phyloP scores from a whole-genome alignment of 495 filamentous ascomycete genomes.

The Bombardia bombarda region DNA sequence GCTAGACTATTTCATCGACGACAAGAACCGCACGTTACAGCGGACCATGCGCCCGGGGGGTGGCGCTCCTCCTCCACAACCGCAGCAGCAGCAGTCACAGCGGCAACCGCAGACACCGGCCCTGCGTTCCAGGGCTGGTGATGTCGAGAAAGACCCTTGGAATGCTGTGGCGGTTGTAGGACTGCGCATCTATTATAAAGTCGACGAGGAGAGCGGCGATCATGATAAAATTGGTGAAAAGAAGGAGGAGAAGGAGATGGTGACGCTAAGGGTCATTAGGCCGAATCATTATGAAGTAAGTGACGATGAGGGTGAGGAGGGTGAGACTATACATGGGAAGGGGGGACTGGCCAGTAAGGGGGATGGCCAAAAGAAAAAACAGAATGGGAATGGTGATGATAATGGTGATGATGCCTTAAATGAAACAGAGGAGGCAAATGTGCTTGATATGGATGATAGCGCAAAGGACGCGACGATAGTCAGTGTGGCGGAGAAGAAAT shows the following conservation, averaged over 20 bases:
- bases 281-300: slow-evolving; percentile 24
- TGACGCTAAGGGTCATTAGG: slow-evolving; percentile 31
- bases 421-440: slow-evolving; percentile 16
- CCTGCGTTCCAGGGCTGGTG: slow-evolving; percentile 17
- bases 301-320: slow-evolving; percentile 14
- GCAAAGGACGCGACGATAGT: slow-evolving; percentile 39
- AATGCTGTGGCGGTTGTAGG: slow-evolving; percentile 80
- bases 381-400: slow-evolving; percentile 1
- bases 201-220: slow-evolving; percentile 40
- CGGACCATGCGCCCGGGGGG: not conserved
- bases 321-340: no score
- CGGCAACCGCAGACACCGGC: not conserved
- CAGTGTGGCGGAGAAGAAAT: no score
- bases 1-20: slow-evolving; percentile 21
- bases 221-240: slow-evolving; percentile 41
- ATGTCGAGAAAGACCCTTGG: slow-evolving; percentile 61
- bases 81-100: not conserved
- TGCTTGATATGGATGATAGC: slow-evolving; percentile 41
- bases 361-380: slow-evolving; percentile 4
- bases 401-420: not conserved
- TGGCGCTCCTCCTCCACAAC: not conserved
- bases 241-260: slow-evolving; percentile 38
- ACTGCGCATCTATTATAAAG: slow-evolving; percentile 61
- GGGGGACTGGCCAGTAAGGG: no score
- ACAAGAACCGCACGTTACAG: not conserved